Evolutionary conservation across 805 yeast genomes (phyloP), one percentile per base, ranked within the genome.

Genomic region (Kuraishia ogatae): DNA sequence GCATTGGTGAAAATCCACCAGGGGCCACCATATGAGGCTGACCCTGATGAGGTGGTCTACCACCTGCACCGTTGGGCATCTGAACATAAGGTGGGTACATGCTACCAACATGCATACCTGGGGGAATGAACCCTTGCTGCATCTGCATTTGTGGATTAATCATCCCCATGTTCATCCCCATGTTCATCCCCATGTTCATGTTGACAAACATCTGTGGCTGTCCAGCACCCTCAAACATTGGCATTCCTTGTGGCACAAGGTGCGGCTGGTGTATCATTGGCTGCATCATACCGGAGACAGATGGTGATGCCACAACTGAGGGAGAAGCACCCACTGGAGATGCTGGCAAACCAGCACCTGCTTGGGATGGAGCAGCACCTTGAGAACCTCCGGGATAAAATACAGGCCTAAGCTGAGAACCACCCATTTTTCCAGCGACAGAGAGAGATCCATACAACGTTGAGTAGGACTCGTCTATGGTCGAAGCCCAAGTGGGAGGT

Each of bases 401-500:
- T 15, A 35, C n/a, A 17, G 43, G 43, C 17, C 43, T 35, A 8
- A 35, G 2, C 17, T 35, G 43, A 35, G 43, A 17, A 15, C 43
- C 43, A 35, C 43, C 43, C 15, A 35, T 13, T 11, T 35, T 35
- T 5, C 43, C 43, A 3, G 43, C 17, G 43, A 4, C 43, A 35
- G 15, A 13, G 17, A 35, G 43, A 7, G 43, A 15, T 35, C 43
- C 43, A 35, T 35, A 49, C 19, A 20, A 17, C 6, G 51, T 24
- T 6, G 35, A 78, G 67, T 82, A 81, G 1, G 85, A 74, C 56
- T 79, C 83, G 50, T 81, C 87, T 23, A 78, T 68, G 2, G 83
- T 81, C 51, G 78, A 71, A 22, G 76, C 74, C 96, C 96, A 88
- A 0, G 92, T 85, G 53, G 96, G 96, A 10, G 89, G 84, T 0